Evolutionary conservation across 257 asterid species (phyloP), one percentile per base, ranked within the genome.

Genomic region (Solanum gracilifrons): DNA sequence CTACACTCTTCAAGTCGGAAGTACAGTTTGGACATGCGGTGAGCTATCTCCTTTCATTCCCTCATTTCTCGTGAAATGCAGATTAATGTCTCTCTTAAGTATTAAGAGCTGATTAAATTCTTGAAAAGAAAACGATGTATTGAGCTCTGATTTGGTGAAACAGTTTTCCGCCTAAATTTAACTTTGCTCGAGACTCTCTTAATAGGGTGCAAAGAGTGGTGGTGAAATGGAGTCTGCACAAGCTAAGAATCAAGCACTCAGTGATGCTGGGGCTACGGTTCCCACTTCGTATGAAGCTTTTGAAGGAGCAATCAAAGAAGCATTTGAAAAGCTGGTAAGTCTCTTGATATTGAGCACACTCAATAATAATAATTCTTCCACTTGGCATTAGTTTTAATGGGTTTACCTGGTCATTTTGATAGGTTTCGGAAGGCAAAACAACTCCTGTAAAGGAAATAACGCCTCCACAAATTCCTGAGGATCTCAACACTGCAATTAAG

Each of bases 1-100:
- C 99, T 35, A 96, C 79, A 75, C 99, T 97, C 89, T 97, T 97
- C 93, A 97, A 96, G 89, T 97, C 99, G 6, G 99, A 97, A 96
- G 99, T 97, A 64, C 99, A 97, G 90, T 97, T 97, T 89, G 99
- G 99, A 88, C 99, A 97, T 89, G 99, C 99, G 94, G 99, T 97
- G 91, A 95, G 98, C 90, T 77, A 83, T 74, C 89, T 33, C 33
- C 66, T 55, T 88, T 89, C 32, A 29, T 80, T 80, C 43, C 39
- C 69, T 48, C 43, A 31, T 29, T 48, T 80, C 69, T 80, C 2
- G 7, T 80, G 36, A 46, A 48, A 48, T 27, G 39, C 84, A 25
- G 84, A 77, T 39, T 43, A 79, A 79, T 29, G 25, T 79, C 85
- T 27, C 68, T 27, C 48, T n/a, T 39, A 23, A 39, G n/a, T 76